Conservation (phyloP, 225 moss, liverwort and hornwort species). For the Lunularia cruciata region DNA sequence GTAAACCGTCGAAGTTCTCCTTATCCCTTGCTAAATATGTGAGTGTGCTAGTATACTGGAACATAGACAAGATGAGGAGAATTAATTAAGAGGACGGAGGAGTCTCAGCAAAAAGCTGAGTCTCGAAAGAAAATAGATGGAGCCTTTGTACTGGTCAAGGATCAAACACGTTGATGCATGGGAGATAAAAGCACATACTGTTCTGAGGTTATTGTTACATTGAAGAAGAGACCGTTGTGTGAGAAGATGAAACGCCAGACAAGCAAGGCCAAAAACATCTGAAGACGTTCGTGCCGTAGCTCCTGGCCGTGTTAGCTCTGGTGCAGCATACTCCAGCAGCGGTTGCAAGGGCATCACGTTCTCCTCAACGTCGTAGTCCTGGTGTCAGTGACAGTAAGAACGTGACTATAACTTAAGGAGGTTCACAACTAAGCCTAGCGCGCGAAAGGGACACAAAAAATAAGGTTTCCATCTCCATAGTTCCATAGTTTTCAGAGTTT, state of each 20-base stretch:
- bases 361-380: slow-evolving; percentile 98
- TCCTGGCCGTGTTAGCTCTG: slow-evolving; percentile 79
- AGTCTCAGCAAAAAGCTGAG: too few relatives aligned
- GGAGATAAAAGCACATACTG: slow-evolving; percentile 55
- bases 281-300: slow-evolving; percentile 60
- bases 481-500: too few relatives aligned
- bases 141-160: not conserved
- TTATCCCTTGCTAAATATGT: slow-evolving; percentile 73
- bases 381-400: slow-evolving; percentile 23
- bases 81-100: not conserved
- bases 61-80: not conserved
- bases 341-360: slow-evolving; percentile 92
- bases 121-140: not conserved
- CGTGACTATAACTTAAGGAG: too few relatives aligned
- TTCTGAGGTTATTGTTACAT: slow-evolving; percentile 93
- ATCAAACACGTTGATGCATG: not conserved
- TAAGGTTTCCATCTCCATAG: too few relatives aligned
- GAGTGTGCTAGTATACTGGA: slow-evolving; percentile 86
- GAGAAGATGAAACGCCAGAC: slow-evolving; percentile 78
- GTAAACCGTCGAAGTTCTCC: slow-evolving; percentile 65
- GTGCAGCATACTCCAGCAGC: slow-evolving; percentile 81
- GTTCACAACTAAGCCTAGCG: too few relatives aligned
- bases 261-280: slow-evolving; percentile 86
- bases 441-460: too few relatives aligned
- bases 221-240: slow-evolving; percentile 78